A percentile compares a stretch with the other conserved stretches of the same genome.
Evolutionary conservation across 352 stramenopile species (phyloP).

Genomic region (Aphanomyces cochlioides): DNA sequence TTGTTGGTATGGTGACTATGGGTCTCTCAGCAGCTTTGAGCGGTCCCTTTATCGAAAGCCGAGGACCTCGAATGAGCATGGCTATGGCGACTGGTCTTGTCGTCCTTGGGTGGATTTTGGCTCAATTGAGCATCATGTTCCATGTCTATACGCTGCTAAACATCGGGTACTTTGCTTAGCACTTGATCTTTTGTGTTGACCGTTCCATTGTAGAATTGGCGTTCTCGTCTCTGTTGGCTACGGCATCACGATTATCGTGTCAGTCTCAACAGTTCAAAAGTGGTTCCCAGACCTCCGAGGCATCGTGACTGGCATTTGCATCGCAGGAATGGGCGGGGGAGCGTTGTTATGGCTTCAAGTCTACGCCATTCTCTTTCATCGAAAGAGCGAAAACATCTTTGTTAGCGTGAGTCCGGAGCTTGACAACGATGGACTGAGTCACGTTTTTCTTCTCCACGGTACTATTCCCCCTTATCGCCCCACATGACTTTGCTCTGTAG

Average conservation of each 20-base stretch:
- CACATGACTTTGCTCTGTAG: not conserved
- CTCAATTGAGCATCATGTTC: constrained; percentile 1
- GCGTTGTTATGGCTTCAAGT: not conserved
- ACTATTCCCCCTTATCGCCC: not conserved
- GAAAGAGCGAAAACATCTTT: not conserved
- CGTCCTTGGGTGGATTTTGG: not conserved
- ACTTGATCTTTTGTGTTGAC: not conserved
- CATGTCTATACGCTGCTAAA: not conserved
- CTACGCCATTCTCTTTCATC: not conserved
- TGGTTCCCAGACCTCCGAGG: constrained; percentile 33
- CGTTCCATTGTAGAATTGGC: not conserved
- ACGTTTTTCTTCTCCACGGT: not conserved
- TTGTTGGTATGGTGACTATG: not conserved
- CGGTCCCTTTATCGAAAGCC: constrained; percentile 25
- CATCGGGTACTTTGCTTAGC: not conserved
- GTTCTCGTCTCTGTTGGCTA: constrained; percentile 26
- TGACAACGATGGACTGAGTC: not conserved
- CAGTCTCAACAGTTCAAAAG: constrained; percentile 24
- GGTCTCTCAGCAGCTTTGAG: constrained; percentile 29
- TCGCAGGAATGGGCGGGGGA: constrained; percentile 29
- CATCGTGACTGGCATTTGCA: constrained; percentile 24
- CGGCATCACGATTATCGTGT: constrained; percentile 14
- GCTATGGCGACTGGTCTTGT: constrained; percentile 5
- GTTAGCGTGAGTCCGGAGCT: not conserved
- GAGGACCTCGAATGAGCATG: constrained; percentile 20